Base-by-base conservation (phyloP, 2,329 filamentous ascomycete species). In the Periglandula ipomoeae region DNA sequence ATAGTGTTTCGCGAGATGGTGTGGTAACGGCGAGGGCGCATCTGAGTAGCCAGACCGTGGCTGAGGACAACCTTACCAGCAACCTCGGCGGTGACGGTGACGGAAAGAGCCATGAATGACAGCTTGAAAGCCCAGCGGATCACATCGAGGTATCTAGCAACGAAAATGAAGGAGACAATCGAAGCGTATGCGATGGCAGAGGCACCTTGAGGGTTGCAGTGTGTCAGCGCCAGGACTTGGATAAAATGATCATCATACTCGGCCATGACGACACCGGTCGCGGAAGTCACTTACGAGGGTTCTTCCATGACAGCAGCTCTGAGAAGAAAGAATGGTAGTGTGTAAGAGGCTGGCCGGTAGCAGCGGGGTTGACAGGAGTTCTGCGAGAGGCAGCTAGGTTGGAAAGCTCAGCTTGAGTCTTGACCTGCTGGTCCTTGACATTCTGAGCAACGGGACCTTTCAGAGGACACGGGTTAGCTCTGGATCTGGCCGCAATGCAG, bases 241-340 rank as follows among this genome's bases (percentile, higher is more conserved):
- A 27, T 32, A 53, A 50, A 48, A 50, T 41, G n/a, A 39, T 19
- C 15, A 13, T 13, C 22, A 19, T 34, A 5, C 23, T 23, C 13
- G 24, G 15, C 8, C 11, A 23, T 26, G 7, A 27, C 10, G 30
- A 34, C 27, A 34, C 47, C 35, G 45, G 26, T 5, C 13, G 27
- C 38, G 42, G 46, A 20, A 44, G 41, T 23, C 38, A 52, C 76
- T 61, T 72, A 81, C 80, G 76, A 61, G 80, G 80, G 63, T 83
- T 81, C 61, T 82, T 74, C 80, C 82, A 85, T 56, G 81, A 84
- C 53, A 86, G 70, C 50, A 86, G 73, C 64, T 83, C 79, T 45
- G 75, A 77, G 67, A 86, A 85, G 68, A 85, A 79, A 15, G 81
- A 85, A 70, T 85, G 81, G 64, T 85, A 86, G 66, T 84, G 79